These are phyloP conservation scores for Kazachstania bromeliacearum DNA, from an alignment of 805 yeast genomes.

Conservation along the genomic window DNA sequence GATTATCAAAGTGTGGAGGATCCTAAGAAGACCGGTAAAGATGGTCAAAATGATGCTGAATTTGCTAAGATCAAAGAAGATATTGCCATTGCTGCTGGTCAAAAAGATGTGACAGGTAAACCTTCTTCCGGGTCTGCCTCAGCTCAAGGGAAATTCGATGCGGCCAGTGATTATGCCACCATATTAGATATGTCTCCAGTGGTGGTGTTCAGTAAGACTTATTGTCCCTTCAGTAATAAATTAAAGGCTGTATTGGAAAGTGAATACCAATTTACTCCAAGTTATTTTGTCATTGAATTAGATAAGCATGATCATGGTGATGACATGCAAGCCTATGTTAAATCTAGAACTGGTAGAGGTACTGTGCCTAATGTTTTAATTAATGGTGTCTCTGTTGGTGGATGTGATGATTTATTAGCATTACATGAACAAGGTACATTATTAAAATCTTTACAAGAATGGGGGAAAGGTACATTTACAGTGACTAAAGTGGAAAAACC, in stretches of 20 bases:
- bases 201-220: conserved; percentile 43
- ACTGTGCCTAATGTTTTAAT: conserved; percentile 89
- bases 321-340: conserved; percentile 65
- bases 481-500: conserved; percentile 9
- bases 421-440: conserved; percentile 52
- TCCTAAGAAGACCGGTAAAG: background rate
- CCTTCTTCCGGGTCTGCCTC: conserved; percentile 6
- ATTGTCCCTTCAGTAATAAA: conserved; percentile 69
- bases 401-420: conserved; percentile 68
- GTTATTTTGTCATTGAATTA: conserved; percentile 66
- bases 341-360: conserved; percentile 56
- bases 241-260: conserved; percentile 52
- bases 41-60: background rate
- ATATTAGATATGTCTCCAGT: conserved; percentile 58
- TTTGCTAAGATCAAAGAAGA: background rate
- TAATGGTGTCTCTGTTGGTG: conserved; percentile 72
- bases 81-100: background rate
- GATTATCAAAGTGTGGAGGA: conserved; percentile 2
- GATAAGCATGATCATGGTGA: conserved; percentile 72
- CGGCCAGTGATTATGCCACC: conserved; percentile 44
- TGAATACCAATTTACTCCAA: conserved; percentile 63
- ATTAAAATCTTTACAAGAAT: conserved; percentile 36
- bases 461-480: conserved; percentile 16
- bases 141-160: conserved; percentile 32
- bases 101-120: conserved; percentile 1